phyloP scores from a whole-genome alignment of 2,329 filamentous ascomycete species.

The Cadophora malorum region DNA sequence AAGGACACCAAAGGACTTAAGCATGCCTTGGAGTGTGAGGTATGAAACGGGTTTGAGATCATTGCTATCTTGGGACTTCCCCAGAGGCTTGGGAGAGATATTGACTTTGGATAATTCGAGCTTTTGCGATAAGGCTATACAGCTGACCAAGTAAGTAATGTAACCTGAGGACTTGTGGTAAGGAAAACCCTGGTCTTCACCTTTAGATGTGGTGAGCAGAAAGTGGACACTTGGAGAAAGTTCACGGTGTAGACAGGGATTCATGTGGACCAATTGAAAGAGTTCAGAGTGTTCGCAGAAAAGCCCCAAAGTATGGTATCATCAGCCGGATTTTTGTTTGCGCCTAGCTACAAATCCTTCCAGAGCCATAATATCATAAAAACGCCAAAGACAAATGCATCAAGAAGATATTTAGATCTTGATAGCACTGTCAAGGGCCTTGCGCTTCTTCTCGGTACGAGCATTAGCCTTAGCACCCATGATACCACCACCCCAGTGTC shows the following conservation, averaged over 20 bases:
- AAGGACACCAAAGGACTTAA: conserved; percentile 4
- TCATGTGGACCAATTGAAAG: neutral
- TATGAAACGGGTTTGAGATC: conserved; percentile 16
- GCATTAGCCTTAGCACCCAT: conserved; percentile 95
- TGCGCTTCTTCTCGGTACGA: conserved; percentile 70
- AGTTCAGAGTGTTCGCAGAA: conserved; percentile 17
- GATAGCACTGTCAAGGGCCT: conserved; percentile 92
- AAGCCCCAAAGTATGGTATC: conserved; percentile 42
- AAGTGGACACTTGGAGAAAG: neutral
- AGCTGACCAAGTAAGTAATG: neutral
- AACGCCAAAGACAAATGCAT: conserved; percentile 41
- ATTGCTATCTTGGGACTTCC: conserved; percentile 11
- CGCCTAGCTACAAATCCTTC: conserved; percentile 44
- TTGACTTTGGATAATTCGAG: neutral
- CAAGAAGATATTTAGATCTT: conserved; percentile 78
- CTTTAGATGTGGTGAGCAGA: neutral
- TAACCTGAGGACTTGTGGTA: neutral
- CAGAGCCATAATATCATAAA: conserved; percentile 45
- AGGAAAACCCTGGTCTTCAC: neutral
- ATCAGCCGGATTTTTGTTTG: conserved; percentile 44
- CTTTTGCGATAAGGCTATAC: neutral
- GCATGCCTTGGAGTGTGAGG: conserved; percentile 6
- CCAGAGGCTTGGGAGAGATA: neutral
- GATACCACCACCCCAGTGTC: conserved; percentile 99
- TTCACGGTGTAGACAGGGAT: neutral